A percentile compares a stretch with the other conserved stretches of the same genome.
phyloP scores from a whole-genome alignment of 2,329 filamentous ascomycete genomes.

The Davidsoniella australis region DNA sequence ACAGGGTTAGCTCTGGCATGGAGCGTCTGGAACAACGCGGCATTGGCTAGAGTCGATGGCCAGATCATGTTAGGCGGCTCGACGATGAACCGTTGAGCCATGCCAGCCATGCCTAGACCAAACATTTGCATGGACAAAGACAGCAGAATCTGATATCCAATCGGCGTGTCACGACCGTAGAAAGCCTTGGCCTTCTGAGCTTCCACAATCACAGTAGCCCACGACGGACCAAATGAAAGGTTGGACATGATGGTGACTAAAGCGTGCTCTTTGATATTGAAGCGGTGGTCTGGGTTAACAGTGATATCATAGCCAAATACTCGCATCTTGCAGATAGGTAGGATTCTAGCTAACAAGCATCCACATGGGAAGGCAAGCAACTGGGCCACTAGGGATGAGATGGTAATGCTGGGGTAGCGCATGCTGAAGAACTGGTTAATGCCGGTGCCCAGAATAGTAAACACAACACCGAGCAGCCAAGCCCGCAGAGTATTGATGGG shows the following conservation, averaged over 20 bases:
- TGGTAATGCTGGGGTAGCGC: slow-evolving; percentile 31
- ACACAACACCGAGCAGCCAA: slow-evolving; percentile 38
- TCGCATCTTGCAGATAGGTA: slow-evolving; percentile 18
- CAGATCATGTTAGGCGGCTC: slow-evolving; percentile 40
- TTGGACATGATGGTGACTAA: slow-evolving; percentile 29
- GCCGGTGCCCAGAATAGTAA: slow-evolving; percentile 39
- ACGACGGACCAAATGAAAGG: slow-evolving; percentile 20
- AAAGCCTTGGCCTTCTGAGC: slow-evolving; percentile 32
- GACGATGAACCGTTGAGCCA: slow-evolving; percentile 35
- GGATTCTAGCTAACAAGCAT: slow-evolving; percentile 18
- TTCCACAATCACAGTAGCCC: slow-evolving; percentile 25
- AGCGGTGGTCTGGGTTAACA: slow-evolving; percentile 24
- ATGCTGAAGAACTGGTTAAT: slow-evolving; percentile 36
- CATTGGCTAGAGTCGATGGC: slow-evolving; percentile 37
- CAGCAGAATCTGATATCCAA: slow-evolving; percentile 36
- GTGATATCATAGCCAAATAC: slow-evolving; percentile 19
- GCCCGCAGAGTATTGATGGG: slow-evolving; percentile 41
- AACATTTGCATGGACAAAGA: slow-evolving; percentile 37
- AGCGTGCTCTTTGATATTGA: slow-evolving; percentile 32
- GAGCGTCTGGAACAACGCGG: slow-evolving; percentile 31
- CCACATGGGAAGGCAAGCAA: slow-evolving; percentile 34
- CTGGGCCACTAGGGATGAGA: slow-evolving; percentile 38
- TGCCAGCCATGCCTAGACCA: slow-evolving; percentile 38
- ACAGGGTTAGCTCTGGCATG: slow-evolving; percentile 30
- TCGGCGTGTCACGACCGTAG: slow-evolving; percentile 37